These are phyloP conservation scores for Scolecobasidium constrictum DNA, from an alignment of 2,329 filamentous ascomycete species.

Conservation along the genomic window DNA sequence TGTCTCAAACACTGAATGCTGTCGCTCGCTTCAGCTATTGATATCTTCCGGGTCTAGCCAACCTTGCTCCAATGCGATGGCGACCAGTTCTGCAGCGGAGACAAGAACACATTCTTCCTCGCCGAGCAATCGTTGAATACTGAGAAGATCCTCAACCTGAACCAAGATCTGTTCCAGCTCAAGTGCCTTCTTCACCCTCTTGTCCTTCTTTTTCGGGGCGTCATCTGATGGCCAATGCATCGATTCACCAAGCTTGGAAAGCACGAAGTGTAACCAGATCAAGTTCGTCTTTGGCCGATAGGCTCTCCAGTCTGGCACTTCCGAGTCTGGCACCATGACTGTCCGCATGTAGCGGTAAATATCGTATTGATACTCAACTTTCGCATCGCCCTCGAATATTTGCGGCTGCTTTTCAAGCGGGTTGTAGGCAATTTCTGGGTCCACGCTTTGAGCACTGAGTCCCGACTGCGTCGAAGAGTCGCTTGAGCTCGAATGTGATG, in stretches of 20 bases:
- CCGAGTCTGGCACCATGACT: constrained; percentile 16
- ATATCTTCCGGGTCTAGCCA: constrained; percentile 12
- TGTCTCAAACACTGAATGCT: too few species aligned
- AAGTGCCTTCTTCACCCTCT: background rate
- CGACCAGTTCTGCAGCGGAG: constrained; percentile 9
- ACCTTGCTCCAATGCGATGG: constrained; percentile 9
- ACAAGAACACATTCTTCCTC: constrained; percentile 1
- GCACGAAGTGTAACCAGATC: constrained; percentile 51
- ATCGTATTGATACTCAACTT: constrained; percentile 43
- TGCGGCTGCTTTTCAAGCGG: constrained; percentile 31
- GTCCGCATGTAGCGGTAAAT: constrained; percentile 44
- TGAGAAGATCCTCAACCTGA: constrained; percentile 2
- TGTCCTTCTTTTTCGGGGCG: background rate
- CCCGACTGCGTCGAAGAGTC: background rate
- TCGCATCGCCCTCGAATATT: constrained; percentile 36
- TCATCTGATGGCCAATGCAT: constrained; percentile 13
- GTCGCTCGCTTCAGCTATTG: too few species aligned
- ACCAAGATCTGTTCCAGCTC: background rate
- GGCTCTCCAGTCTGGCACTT: constrained; percentile 32
- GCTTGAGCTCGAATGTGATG: background rate
- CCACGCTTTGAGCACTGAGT: too few species aligned
- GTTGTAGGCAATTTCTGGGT: constrained; percentile 29
- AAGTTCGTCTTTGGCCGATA: constrained; percentile 52
- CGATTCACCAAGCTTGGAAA: constrained; percentile 42
- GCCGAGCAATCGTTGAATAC: background rate